phyloP scores from a whole-genome alignment of 148 eudicot genomes.

The Chenopodium berlandieri region DNA sequence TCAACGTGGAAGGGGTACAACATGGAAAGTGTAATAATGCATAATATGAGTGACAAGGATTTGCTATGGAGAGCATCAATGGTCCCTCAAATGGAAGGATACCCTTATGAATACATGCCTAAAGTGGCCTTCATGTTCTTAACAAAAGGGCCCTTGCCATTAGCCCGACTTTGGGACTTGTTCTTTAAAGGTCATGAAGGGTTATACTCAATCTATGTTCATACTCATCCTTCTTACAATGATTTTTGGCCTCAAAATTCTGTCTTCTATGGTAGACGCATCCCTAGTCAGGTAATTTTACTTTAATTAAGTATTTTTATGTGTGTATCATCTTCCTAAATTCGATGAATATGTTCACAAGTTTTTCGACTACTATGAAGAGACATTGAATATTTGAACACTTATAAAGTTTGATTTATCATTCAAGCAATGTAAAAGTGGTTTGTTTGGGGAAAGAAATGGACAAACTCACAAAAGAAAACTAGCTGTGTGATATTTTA shows the following conservation, averaged over 20 bases:
- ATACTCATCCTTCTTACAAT: slow-evolving; percentile 58
- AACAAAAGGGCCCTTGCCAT: slow-evolving; percentile 62
- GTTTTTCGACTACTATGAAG: too few relatives aligned
- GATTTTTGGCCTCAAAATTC: slow-evolving; percentile 40
- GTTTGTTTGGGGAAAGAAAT: too few relatives aligned
- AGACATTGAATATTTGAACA: too few relatives aligned
- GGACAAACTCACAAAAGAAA: too few relatives aligned
- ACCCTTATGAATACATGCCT: slow-evolving; percentile 24
- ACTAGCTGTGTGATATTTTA: too few relatives aligned
- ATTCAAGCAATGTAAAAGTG: too few relatives aligned
- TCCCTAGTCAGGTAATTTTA: slow-evolving; percentile 61
- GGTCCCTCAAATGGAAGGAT: slow-evolving; percentile 32
- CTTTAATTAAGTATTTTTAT: too few relatives aligned
- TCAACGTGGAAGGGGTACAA: not conserved
- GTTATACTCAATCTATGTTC: slow-evolving; percentile 59
- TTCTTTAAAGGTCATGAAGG: slow-evolving; percentile 63
- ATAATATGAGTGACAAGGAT: slow-evolving; percentile 61
- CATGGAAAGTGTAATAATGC: slow-evolving; percentile 23
- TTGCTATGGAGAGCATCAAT: slow-evolving; percentile 48
- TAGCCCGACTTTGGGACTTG: slow-evolving; percentile 67
- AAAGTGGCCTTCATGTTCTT: slow-evolving; percentile 87
- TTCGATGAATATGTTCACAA: too few relatives aligned
- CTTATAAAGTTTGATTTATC: too few relatives aligned
- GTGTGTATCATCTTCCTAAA: too few relatives aligned
- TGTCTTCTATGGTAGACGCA: slow-evolving; percentile 48